A percentile compares a stretch with the other conserved stretches of the same genome.
Evolutionary conservation across 495 filamentous ascomycete species (phyloP).

Genomic region (Amorphotheca resinae): DNA sequence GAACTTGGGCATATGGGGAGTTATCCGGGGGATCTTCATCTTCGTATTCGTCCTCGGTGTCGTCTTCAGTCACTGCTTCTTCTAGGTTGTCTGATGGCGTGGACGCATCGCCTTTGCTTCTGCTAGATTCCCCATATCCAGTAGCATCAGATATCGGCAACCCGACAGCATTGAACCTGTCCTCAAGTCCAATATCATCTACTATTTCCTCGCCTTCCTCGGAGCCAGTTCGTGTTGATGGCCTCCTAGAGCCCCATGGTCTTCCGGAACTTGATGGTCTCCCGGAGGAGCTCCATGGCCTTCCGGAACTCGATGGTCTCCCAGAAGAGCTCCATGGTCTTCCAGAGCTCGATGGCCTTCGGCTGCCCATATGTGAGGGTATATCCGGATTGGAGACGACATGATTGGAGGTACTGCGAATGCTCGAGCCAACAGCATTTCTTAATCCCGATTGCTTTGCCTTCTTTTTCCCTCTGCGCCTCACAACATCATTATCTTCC

Average conservation of each 20-base stretch:
- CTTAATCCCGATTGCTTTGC: conserved; percentile 9
- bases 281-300: background rate
- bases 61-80: background rate
- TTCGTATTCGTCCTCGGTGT: conserved; percentile 12
- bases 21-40: conserved; percentile 46
- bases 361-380: background rate
- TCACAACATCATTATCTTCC: conserved; percentile 12
- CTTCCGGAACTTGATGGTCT: conserved; percentile 1
- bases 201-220: conserved; percentile 1
- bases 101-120: background rate
- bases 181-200: conserved; percentile 13
- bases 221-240: background rate
- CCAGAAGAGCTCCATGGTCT: background rate
- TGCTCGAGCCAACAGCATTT: conserved; percentile 12
- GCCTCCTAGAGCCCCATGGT: conserved; percentile 1
- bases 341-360: background rate
- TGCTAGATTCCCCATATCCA: conserved; percentile 1
- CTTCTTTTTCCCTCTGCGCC: conserved; percentile 7
- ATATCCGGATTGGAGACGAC: background rate
- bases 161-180: conserved; percentile 9
- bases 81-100: background rate
- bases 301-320: background rate
- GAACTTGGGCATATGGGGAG: conserved; percentile 59
- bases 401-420: background rate
- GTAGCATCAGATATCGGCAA: conserved; percentile 10